Evolutionary conservation across 331 rosid species (phyloP).

Genomic region (Malus hybrid): DNA sequence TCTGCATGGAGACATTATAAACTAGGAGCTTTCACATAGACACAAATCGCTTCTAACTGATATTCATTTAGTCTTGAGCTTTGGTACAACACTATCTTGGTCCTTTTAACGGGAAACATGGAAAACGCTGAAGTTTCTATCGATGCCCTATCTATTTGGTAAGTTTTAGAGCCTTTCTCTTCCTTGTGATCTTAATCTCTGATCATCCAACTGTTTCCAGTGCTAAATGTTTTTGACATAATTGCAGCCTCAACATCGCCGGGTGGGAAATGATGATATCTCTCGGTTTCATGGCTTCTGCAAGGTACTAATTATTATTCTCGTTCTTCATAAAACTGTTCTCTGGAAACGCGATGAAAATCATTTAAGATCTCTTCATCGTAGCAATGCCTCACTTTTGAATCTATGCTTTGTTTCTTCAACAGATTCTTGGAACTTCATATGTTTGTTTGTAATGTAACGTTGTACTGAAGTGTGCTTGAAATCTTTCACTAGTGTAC

Average conservation of each 20-base stretch:
- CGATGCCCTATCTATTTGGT: constrained; percentile 58
- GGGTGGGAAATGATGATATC: constrained; percentile 60
- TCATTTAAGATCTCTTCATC: too few species aligned
- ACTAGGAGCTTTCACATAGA: neutral
- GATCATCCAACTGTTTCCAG: neutral
- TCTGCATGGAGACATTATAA: neutral
- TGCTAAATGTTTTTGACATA: neutral
- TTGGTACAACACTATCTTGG: constrained; percentile 53
- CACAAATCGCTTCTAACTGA: neutral
- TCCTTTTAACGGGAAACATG: constrained; percentile 52
- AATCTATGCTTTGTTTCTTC: too few species aligned
- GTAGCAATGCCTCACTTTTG: too few species aligned
- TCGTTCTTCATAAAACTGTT: neutral
- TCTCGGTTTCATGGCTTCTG: constrained; percentile 54
- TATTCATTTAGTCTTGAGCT: constrained; percentile 38
- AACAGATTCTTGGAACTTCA: too few species aligned
- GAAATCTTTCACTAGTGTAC: constrained; percentile 17
- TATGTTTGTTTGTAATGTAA: too few species aligned
- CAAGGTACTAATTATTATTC: constrained; percentile 23
- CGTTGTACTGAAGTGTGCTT: neutral
- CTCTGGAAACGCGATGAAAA: too few species aligned
- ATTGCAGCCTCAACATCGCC: constrained; percentile 45
- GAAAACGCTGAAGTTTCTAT: constrained; percentile 40
- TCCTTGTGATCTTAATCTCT: neutral
- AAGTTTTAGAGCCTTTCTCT: neutral